Percentiles rank a stretch among this genome's conserved stretches.
Conservation (phyloP, 768 basidiomycete genomes). For the Phlegmacium glaucopus region DNA sequence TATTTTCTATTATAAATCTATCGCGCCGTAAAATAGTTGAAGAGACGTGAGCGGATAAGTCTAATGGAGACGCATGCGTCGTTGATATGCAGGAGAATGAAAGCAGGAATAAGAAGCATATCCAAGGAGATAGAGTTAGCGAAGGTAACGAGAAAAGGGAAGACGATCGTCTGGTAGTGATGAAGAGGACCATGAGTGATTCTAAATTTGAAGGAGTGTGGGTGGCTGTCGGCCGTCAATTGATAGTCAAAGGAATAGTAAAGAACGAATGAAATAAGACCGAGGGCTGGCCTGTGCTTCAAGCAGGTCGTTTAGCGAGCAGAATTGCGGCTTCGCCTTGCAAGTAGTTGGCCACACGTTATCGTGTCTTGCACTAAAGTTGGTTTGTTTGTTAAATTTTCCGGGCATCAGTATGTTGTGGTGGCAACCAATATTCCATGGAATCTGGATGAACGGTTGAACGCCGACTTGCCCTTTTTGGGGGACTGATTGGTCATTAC, state of each 20-base stretch:
- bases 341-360: no score
- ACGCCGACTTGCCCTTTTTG: no score
- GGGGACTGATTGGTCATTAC: no score
- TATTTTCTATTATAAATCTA: constrained; percentile 20
- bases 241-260: background rate
- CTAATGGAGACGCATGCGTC: background rate
- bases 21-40: background rate
- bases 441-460: no score
- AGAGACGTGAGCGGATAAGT: no score
- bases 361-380: no score
- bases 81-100: background rate
- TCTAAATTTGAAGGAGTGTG: background rate
- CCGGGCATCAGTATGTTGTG: no score
- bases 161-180: background rate
- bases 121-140: background rate
- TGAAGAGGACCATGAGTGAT: background rate
- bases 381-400: no score
- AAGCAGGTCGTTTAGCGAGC: no score
- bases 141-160: background rate
- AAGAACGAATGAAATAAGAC: background rate
- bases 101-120: background rate
- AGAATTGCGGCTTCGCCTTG: no score
- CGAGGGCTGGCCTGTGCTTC: no score
- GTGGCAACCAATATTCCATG: no score
- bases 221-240: background rate